A percentile compares a stretch with the other conserved stretches of the same genome.
These are phyloP conservation scores for Boletellus dicymbophilus DNA, from an alignment of 1,284 basidiomycete species.

Conservation along the genomic window DNA sequence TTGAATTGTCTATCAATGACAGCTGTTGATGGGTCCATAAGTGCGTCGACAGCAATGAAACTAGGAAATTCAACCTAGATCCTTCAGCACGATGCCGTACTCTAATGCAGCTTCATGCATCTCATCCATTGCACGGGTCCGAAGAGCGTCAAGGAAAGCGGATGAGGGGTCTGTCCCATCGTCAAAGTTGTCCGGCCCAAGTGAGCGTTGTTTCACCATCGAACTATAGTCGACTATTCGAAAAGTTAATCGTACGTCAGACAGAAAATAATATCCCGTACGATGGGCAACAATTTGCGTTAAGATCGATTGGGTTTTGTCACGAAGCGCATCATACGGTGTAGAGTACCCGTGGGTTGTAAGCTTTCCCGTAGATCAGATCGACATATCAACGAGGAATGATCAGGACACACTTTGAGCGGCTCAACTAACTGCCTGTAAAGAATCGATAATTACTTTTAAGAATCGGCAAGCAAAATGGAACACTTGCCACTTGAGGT, in stretches of 20 bases:
- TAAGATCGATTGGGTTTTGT: conserved; percentile 82
- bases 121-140: conserved; percentile 82
- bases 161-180: conserved; percentile 67
- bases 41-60: not conserved
- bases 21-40: conserved; percentile 40
- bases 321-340: conserved; percentile 76
- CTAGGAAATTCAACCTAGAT: conserved; percentile 53
- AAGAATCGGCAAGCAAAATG: not conserved
- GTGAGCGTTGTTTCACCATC: conserved; percentile 77
- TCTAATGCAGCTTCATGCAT: conserved; percentile 76
- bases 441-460: not conserved
- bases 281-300: conserved; percentile 79
- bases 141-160: conserved; percentile 76
- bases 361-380: conserved; percentile 35
- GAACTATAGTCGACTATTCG: conserved; percentile 51
- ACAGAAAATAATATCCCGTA: conserved; percentile 42
- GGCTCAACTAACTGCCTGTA: conserved; percentile 69
- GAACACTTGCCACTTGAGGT: conserved; percentile 63
- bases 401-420: conserved; percentile 47
- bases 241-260: conserved; percentile 4
- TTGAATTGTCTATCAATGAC: conserved; percentile 85
- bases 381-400: not conserved
- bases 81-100: conserved; percentile 78
- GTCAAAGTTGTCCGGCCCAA: conserved; percentile 73
- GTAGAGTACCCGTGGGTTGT: conserved; percentile 80